Base-by-base conservation (phyloP, 2,329 filamentous ascomycete species). In the Fusarium poae region DNA sequence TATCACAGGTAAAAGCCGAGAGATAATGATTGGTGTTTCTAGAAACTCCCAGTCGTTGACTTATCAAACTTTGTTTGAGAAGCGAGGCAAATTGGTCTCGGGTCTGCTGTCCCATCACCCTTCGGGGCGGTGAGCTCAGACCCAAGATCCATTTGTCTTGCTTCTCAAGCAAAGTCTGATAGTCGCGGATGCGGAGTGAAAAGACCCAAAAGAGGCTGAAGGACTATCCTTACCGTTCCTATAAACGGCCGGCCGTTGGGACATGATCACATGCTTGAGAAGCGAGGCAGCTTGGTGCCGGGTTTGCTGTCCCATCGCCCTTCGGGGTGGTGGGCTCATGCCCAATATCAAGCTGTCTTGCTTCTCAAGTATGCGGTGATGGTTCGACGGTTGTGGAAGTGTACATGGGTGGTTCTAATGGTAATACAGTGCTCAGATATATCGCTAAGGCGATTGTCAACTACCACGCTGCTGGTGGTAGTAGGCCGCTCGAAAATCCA, bases 391-490 rank as follows among this genome's bases (percentile, higher is more conserved):
- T 11, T 39, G n/a, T 20, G n/a, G n/a, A 20, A 20, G 35, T 11
- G 11, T 11, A 11, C 12, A 20, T 39, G n/a, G n/a, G n/a, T 15
- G 35, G 11, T 27, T 27, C 27, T 9, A 21, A 34, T 2, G 42
- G 57, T 6, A 23, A 46, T 9, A 56, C 50, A 7, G 23, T 37
- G 1, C 18, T 65, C 8, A 5, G 35, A 5, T 29, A 34, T 8
- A 13, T 60, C 12, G n/a, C 46, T 5, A 23, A 21, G 18, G 50
- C 44, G 6, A 60, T 65, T n/a, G 13, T 44, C 16, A 11, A 27
- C 5, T 29, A 29, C 3, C 37, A 39, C 2, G 10, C 16, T 3
- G n/a, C 20, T 13, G n/a, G 15, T 6, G 16, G 13, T 2, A 62
- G 48, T 13, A 34, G 9, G 8, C n/a, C 35, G 18, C 44, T 65